Base-by-base conservation (phyloP, 352 stramenopile species). In the Globisporangium middletonii region DNA sequence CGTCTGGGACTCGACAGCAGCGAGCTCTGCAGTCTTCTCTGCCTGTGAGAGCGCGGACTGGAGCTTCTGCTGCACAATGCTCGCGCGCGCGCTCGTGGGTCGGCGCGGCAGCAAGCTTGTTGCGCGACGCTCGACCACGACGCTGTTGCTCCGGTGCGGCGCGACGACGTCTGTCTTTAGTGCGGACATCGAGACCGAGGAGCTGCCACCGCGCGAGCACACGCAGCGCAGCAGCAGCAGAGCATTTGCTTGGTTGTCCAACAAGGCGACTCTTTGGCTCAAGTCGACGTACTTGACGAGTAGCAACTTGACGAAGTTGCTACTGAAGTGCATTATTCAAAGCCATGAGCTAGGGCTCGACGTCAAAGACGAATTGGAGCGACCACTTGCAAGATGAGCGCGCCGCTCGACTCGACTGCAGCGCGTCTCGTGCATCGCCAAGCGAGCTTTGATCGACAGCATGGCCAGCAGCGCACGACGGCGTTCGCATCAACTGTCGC, bases 11-110 rank as follows among this genome's bases (percentile, higher is more conserved):
- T 65, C 61, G 18, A 51, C 35, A 12, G 53, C 43, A 0, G 44
- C 19, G 50, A 84, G 59, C 1, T 86, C 71, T 0, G 55, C 46
- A 0, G 72, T 68, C 59, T 73, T 76, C 55, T 87, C 77, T 7
- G 79, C 79, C 13, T 76, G 68, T 16, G 69, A 65, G 26, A 92
- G 53, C n/a, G 81, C 81, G 0, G 61, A 63, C 18, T 88, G 77
- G 3, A 92, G 72, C 57, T 88, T 87, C 38, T 84, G 75, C 38
- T 87, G 77, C 30, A 88, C 57, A 23, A 84, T 60, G 46, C 81
- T 91, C n/a, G 66, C 52, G 4, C 52, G 23, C 9, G 44, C 60
- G 30, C 53, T 73, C 27, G 55, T 65, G 26, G 59, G 46, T 44
- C 48, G 53, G 23, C 59, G 53, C 27, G 50, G 54, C 8, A 33